phyloP scores from a whole-genome alignment of 768 basidiomycete genomes.

The Rhizopogon roseolus region DNA sequence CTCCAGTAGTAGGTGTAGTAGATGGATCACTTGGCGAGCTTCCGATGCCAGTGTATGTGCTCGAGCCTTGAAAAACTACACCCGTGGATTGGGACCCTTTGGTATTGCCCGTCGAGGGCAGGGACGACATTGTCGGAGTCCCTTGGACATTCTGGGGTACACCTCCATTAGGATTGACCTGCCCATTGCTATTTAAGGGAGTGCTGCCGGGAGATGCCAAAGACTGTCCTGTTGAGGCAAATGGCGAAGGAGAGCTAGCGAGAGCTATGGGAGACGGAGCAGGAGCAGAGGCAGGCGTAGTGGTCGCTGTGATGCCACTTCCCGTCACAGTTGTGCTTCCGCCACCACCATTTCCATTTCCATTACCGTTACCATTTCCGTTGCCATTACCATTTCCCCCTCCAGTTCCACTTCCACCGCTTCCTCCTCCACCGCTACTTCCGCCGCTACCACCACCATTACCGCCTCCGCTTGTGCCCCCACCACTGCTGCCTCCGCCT shows the following conservation, averaged over 20 bases:
- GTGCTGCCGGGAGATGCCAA: neutral
- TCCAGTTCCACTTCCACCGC: neutral
- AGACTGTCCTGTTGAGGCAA: neutral
- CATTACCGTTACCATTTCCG: neutral
- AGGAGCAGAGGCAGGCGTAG: neutral
- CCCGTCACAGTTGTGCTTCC: neutral
- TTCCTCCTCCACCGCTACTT: neutral
- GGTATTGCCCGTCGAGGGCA: neutral
- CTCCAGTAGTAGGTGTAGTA: slow-evolving; percentile 6
- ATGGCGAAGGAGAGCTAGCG: neutral
- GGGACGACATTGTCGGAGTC: neutral
- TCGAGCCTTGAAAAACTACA: slow-evolving; percentile 3
- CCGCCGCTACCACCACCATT: neutral
- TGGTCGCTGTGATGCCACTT: neutral
- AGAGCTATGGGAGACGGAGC: neutral
- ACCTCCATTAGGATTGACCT: neutral
- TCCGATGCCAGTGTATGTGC: slow-evolving; percentile 8
- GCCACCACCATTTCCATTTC: neutral
- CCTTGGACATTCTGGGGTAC: neutral
- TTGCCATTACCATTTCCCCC: neutral
- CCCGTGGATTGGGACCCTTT: neutral
- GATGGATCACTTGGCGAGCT: slow-evolving; percentile 10
- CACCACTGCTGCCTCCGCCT: neutral
- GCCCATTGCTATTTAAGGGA: neutral
- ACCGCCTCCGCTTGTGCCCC: too few relatives aligned